A percentile compares a stretch with the other conserved stretches of the same genome.
These are phyloP conservation scores for Lycium ferocissimum DNA, from an alignment of 257 asterid species.

Conservation along the genomic window DNA sequence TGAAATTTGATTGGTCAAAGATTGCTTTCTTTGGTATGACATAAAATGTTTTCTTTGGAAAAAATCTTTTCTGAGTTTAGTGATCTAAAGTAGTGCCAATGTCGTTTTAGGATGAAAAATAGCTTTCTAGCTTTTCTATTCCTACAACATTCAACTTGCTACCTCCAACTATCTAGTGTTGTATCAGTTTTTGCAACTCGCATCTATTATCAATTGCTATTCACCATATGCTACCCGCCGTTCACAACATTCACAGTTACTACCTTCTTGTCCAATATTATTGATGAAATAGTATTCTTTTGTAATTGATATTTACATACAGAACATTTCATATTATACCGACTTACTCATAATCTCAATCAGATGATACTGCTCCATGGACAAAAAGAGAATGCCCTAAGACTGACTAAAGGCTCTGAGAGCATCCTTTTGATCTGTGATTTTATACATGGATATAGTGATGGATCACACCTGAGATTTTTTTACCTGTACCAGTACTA, in stretches of 20 bases:
- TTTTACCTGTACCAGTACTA: background rate
- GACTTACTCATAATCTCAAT: background rate
- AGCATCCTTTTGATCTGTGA: background rate
- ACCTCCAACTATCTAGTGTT: background rate
- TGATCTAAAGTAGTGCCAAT: background rate
- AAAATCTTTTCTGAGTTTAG: constrained; percentile 5
- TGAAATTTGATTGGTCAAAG: background rate
- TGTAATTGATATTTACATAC: background rate
- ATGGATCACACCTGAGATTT: background rate
- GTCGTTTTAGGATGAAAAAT: background rate
- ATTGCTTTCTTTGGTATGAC: background rate
- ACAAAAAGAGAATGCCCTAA: background rate
- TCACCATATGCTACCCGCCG: constrained; percentile 1
- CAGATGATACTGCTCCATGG: constrained; percentile 22
- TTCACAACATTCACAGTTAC: background rate
- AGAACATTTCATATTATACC: background rate
- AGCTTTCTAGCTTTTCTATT: background rate
- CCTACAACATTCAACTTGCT: background rate
- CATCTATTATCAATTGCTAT: background rate
- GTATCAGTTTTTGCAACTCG: background rate
- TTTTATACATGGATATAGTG: background rate
- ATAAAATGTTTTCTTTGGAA: background rate
- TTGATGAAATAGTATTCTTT: constrained; percentile 2
- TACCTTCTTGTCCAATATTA: background rate
- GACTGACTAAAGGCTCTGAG: background rate